These are phyloP conservation scores for Breynia disticha DNA, from an alignment of 441 rosid genomes.

Conservation along the genomic window DNA sequence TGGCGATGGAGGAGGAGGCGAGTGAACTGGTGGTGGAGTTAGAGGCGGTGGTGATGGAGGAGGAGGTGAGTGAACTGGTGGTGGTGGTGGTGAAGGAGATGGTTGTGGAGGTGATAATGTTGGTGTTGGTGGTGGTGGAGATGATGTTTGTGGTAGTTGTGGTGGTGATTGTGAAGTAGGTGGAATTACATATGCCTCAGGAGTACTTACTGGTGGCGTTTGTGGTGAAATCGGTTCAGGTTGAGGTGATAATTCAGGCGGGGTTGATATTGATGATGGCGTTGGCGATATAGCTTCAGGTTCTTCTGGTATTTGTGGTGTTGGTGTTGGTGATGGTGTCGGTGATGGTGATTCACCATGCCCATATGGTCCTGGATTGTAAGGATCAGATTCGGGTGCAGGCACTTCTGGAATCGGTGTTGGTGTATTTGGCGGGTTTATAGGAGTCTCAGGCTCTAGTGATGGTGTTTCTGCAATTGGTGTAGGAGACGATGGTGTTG, in stretches of 20 bases:
- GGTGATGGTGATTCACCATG: constrained; percentile 3
- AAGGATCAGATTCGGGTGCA: constrained; percentile 14
- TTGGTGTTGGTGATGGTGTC: constrained; percentile 16
- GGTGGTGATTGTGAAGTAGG: constrained; percentile 5
- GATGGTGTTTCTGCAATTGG: constrained; percentile 6
- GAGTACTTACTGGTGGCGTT: background rate
- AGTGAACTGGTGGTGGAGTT: constrained; percentile 16
- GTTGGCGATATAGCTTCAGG: background rate
- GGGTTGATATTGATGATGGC: background rate
- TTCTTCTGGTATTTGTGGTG: background rate
- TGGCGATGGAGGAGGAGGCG: constrained; percentile 11
- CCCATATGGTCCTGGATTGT: constrained; percentile 1
- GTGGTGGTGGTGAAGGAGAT: constrained; percentile 16
- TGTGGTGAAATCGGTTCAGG: background rate
- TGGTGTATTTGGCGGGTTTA: background rate
- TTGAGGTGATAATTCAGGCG: background rate
- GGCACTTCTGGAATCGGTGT: background rate
- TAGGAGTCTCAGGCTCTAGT: constrained; percentile 8
- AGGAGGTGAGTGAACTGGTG: constrained; percentile 11
- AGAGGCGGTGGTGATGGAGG: constrained; percentile 22
- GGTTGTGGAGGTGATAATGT: constrained; percentile 16
- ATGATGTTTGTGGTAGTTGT: background rate
- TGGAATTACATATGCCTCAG: background rate
- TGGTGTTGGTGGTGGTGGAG: constrained; percentile 5
- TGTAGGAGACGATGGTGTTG: background rate